Evolutionary conservation across 2,329 filamentous ascomycete genomes (phyloP), one percentile per base, ranked within the genome.

Genomic region (Dactylellina cionopaga): DNA sequence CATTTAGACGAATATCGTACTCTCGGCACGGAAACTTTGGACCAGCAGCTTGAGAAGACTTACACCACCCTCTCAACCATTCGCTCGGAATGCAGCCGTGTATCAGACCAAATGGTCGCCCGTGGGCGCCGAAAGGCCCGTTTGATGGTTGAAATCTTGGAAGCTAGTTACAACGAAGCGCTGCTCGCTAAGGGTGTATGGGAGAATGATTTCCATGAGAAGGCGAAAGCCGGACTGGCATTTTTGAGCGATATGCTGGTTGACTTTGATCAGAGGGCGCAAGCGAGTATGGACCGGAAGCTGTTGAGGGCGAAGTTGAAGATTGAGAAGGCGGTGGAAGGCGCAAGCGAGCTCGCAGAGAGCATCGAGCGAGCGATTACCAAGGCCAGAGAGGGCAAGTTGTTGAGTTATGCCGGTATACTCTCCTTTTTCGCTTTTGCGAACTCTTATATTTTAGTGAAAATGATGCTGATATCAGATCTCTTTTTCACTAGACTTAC

Each of bases 141-240:
- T 75, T 87, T 98, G 68, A 89, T 98, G 83, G 92, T 99, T 31
- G 94, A 98, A 77, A 96, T 92, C 0, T 83, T 99, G 11, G 95
- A 99, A 80, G 85, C 86, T 25, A 86, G 91, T 75, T 99, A 97
- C 81, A 89, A 96, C 74, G 91, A 95, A 76, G 92, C 91, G 0
- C 82, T 99, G 75, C 89, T 87, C 13, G 91, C 90, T 1, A 92
- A 93, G 75, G 69, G 63, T 25, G 69, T 51, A 2, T 60, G 62
- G 47, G 69, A 74, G 55, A 56, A 56, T 24, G 62, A 74, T 46
- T 66, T 74, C 52, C 55, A 60, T 10, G 93, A 92, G 78, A 98
- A 98, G 82, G 92, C 94, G 2, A 87, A 91, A 72, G 89, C 94
- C 33, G 92, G 92, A 3, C 89, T 99, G 75, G 89, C 91, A 71